These are phyloP conservation scores for Trifolium subterraneum DNA, from an alignment of 306 rosid species.

Conservation along the genomic window DNA sequence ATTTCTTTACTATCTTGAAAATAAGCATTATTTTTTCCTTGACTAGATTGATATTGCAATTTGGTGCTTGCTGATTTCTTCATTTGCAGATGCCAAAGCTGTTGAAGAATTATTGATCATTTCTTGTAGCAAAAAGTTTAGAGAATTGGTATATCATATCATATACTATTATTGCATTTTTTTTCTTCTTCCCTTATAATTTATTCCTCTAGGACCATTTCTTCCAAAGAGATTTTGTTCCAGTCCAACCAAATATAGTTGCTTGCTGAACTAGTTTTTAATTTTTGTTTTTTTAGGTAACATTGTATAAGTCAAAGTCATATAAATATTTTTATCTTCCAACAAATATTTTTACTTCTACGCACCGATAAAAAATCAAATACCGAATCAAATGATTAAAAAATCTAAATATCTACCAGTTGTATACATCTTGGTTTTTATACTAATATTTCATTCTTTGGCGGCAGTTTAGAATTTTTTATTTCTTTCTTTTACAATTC, in stretches of 20 bases:
- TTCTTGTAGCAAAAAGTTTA: conserved; percentile 21
- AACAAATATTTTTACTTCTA: no score
- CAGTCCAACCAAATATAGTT: conserved; percentile 39
- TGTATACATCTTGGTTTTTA: no score
- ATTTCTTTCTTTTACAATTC: neutral
- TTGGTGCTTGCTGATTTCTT: conserved; percentile 48
- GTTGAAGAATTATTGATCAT: conserved; percentile 36
- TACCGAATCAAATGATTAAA: no score
- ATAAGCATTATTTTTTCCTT: conserved; percentile 36
- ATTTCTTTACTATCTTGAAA: neutral
- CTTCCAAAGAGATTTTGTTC: conserved; percentile 23
- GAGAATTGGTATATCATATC: conserved; percentile 11
- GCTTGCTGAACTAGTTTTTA: conserved; percentile 24
- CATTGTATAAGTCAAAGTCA: conserved; percentile 20
- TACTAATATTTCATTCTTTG: neutral
- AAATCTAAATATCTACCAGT: no score
- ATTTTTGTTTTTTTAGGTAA: conserved; percentile 4
- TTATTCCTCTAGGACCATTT: conserved; percentile 48
- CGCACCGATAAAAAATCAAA: no score
- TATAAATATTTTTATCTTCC: neutral
- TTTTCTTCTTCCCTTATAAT: conserved; percentile 7
- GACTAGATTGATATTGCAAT: conserved; percentile 41
- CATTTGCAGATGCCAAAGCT: conserved; percentile 57
- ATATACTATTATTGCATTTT: neutral
- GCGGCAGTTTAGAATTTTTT: neutral